These are phyloP conservation scores for Pleurotus sapidus DNA, from an alignment of 768 basidiomycete genomes.

Conservation along the genomic window DNA sequence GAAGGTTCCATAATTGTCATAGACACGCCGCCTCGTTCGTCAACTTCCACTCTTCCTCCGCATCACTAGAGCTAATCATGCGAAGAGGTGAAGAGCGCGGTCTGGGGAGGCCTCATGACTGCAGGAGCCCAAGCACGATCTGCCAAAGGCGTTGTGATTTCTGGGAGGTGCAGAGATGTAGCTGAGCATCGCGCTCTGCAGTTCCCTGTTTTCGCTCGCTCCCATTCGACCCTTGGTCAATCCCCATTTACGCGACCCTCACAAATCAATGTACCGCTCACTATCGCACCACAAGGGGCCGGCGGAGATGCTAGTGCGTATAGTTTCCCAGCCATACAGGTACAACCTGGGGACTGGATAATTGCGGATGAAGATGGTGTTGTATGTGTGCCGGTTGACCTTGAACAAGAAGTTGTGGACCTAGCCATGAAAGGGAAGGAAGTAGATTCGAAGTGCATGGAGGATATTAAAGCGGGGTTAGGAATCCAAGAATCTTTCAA, in stretches of 20 bases:
- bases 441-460: conserved; percentile 69
- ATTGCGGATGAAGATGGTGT: conserved; percentile 90
- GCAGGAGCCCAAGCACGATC: conserved; percentile 75
- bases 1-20: conserved; percentile 69
- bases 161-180: conserved; percentile 83
- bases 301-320: conserved; percentile 39
- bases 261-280: conserved; percentile 65
- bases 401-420: conserved; percentile 54
- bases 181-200: conserved; percentile 65
- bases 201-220: conserved; percentile 83
- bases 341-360: conserved; percentile 79
- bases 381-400: conserved; percentile 65
- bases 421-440: conserved; percentile 56
- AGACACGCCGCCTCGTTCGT: conserved; percentile 65
- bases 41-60: conserved; percentile 10
- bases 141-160: conserved; percentile 75
- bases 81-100: conserved; percentile 71
- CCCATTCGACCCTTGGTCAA: conserved; percentile 84
- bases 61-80: conserved; percentile 15
- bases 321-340: conserved; percentile 13
- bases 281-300: conserved; percentile 40
- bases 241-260: conserved; percentile 81
- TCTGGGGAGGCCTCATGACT: conserved; percentile 93
- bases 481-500: conserved; percentile 79
- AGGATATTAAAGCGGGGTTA: conserved; percentile 72